Conservation (phyloP, 139 green algal genomes). For the Yamagishiella unicocca region DNA sequence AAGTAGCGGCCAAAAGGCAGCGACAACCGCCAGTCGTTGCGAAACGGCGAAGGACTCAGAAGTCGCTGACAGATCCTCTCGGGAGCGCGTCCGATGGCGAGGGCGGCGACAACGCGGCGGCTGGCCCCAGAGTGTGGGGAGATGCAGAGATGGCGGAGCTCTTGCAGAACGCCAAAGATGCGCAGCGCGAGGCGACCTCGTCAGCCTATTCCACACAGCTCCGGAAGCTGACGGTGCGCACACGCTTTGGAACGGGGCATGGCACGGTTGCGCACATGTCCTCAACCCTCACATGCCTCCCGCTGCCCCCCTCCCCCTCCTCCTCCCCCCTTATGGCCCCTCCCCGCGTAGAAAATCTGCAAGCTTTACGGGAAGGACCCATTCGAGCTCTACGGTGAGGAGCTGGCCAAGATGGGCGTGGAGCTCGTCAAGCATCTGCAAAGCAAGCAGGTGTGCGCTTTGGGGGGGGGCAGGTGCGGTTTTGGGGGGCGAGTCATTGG, state of each 20-base stretch:
- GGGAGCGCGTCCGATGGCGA: background rate
- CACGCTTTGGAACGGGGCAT: background rate
- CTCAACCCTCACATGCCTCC: background rate
- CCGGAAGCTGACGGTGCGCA: background rate
- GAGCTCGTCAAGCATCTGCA: conserved; percentile 1
- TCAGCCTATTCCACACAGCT: background rate
- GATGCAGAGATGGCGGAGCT: background rate
- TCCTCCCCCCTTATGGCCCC: background rate
- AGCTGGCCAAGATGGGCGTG: conserved; percentile 10
- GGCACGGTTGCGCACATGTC: background rate
- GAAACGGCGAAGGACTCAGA: background rate
- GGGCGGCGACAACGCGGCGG: background rate
- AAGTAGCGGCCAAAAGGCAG: background rate
- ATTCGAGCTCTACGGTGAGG: background rate
- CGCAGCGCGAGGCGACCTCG: background rate
- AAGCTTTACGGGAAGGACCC: background rate
- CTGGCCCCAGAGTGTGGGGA: background rate
- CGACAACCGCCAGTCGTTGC: background rate
- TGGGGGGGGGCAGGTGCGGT: background rate
- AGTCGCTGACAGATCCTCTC: background rate
- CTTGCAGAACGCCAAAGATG: background rate
- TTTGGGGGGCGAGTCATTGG: background rate
- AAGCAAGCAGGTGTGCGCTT: background rate
- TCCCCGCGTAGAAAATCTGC: background rate
- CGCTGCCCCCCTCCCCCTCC: background rate